phyloP scores from a whole-genome alignment of 2,329 filamentous ascomycete genomes.

The Gnomoniopsis smithogilvyi region DNA sequence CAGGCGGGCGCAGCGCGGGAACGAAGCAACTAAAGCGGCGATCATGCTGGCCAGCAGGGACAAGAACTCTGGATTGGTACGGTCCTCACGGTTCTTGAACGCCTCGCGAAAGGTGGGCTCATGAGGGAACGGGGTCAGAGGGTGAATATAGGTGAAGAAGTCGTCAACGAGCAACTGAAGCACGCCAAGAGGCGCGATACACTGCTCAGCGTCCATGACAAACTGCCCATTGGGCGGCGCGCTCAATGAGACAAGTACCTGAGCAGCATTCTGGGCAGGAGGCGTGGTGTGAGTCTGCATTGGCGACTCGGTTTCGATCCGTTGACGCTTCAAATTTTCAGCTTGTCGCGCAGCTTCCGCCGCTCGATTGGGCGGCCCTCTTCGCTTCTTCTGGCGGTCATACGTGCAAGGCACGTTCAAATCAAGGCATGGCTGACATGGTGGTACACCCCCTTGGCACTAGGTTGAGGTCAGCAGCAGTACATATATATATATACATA shows the following conservation, averaged over 20 bases:
- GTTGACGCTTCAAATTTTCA: constrained; percentile 40
- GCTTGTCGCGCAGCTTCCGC: constrained; percentile 50
- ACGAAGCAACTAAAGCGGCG: constrained; percentile 69
- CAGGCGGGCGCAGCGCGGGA: constrained; percentile 66
- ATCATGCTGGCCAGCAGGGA: constrained; percentile 74
- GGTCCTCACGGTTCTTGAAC: constrained; percentile 64
- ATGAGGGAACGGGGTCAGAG: constrained; percentile 73
- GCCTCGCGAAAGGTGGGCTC: constrained; percentile 72
- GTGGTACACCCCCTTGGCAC: constrained; percentile 54
- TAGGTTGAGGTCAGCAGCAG: constrained; percentile 20
- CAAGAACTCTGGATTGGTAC: constrained; percentile 63
- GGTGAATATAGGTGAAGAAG: constrained; percentile 81
- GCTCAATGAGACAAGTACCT: constrained; percentile 45
- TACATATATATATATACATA: constrained; percentile 5
- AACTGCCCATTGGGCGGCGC: constrained; percentile 31
- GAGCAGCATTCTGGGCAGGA: constrained; percentile 44
- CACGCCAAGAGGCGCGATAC: constrained; percentile 65
- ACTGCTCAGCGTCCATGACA: constrained; percentile 57
- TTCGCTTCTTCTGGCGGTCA: constrained; percentile 53
- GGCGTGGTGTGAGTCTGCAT: constrained; percentile 27
- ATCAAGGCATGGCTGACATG: constrained; percentile 54
- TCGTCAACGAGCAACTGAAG: constrained; percentile 71
- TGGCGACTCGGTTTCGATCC: constrained; percentile 30
- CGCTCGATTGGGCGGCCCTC: constrained; percentile 58
- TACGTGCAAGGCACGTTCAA: constrained; percentile 58